These are phyloP conservation scores for Pleurotus platypus DNA, from an alignment of 768 basidiomycete genomes.

Conservation along the genomic window DNA sequence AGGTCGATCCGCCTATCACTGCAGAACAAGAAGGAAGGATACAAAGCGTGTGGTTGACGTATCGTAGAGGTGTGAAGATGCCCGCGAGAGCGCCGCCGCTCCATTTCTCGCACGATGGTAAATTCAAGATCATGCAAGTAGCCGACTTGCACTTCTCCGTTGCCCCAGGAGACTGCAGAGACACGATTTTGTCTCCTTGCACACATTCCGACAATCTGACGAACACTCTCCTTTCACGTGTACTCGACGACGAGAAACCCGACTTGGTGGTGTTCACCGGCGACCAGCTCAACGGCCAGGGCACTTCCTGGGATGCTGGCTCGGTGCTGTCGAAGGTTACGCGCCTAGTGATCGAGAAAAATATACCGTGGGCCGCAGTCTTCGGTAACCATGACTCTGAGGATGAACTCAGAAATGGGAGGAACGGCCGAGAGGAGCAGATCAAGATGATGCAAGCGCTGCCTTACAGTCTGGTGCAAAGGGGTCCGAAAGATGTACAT, in stretches of 20 bases:
- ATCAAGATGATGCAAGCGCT: conserved; percentile 68
- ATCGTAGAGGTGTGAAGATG: conserved; percentile 71
- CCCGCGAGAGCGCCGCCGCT: conserved; percentile 73
- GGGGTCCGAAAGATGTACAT: conserved; percentile 80
- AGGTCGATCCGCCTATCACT: conserved; percentile 58
- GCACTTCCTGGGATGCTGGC: conserved; percentile 84
- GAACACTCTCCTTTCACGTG: conserved; percentile 60
- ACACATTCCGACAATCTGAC: conserved; percentile 76
- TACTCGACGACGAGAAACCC: conserved; percentile 80
- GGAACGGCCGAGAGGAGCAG: conserved; percentile 65
- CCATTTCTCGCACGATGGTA: conserved; percentile 79
- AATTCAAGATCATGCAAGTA: conserved; percentile 86
- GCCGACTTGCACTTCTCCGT: conserved; percentile 95
- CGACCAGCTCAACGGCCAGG: conserved; percentile 92
- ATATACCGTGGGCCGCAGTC: conserved; percentile 87
- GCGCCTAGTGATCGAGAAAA: conserved; percentile 63
- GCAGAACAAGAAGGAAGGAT: conserved; percentile 31
- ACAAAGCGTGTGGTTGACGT: conserved; percentile 61
- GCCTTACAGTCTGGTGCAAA: conserved; percentile 81
- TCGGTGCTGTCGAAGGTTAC: conserved; percentile 90
- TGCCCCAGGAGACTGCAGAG: conserved; percentile 70
- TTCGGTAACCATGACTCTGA: conserved; percentile 96
- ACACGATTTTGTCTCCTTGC: conserved; percentile 59
- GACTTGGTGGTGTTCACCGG: conserved; percentile 91
- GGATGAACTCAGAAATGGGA: conserved; percentile 5